These are phyloP conservation scores for Eucalyptus polybractea DNA, from an alignment of 345 rosid species.

Conservation along the genomic window DNA sequence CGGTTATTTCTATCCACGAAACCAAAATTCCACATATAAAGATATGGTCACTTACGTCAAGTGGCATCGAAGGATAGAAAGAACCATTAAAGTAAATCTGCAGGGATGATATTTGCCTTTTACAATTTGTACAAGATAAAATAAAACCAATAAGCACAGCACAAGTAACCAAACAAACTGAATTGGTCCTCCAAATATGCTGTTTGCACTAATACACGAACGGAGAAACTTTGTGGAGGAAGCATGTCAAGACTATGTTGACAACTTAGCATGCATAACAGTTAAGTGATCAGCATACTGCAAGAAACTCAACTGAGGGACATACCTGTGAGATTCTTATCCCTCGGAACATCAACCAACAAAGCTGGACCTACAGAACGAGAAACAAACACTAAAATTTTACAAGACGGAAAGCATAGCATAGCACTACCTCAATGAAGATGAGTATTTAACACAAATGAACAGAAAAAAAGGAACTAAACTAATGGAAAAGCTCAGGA, in stretches of 20 bases:
- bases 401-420: not conserved
- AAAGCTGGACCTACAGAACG: constrained; percentile 30
- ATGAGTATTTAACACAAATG: not conserved
- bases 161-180: not conserved
- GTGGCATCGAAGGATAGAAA: not conserved
- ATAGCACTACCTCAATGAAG: not conserved
- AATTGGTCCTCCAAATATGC: not conserved
- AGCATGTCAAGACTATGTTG: not conserved
- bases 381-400: not conserved
- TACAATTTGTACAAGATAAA: not conserved
- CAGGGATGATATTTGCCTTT: not conserved
- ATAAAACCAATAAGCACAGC: not conserved
- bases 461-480: not conserved
- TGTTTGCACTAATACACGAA: not conserved
- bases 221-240: not conserved
- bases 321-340: constrained; percentile 57
- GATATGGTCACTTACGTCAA: not conserved
- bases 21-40: not conserved
- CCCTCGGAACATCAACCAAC: constrained; percentile 52
- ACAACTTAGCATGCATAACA: not conserved
- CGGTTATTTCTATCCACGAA: not conserved
- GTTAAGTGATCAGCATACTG: not conserved
- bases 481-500: not conserved
- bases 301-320: not conserved
- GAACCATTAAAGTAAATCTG: not conserved